Evolutionary conservation across 345 rosid genomes (phyloP).

Genomic region (Eucalyptus guilfoylei): DNA sequence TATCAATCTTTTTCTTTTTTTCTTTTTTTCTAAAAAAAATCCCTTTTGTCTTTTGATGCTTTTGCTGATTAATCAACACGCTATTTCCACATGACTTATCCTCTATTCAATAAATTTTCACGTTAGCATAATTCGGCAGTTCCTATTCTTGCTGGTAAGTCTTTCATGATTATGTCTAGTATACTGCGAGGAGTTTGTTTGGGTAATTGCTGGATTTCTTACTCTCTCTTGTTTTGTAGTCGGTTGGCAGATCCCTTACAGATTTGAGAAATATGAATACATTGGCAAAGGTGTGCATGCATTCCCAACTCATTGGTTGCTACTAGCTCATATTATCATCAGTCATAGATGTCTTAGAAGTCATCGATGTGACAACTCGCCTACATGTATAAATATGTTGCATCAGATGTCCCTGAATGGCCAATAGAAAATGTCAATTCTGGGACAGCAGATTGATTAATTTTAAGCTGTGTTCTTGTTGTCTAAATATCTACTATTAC

Average conservation of each 20-base stretch:
- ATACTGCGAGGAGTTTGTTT: neutral
- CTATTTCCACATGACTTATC: neutral
- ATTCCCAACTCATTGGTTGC: neutral
- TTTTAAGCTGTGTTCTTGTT: too few species aligned
- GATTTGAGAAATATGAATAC: too few species aligned
- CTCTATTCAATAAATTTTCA: neutral
- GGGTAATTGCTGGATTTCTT: neutral
- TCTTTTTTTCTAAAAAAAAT: too few species aligned
- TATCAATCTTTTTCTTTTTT: neutral
- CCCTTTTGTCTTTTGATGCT: neutral
- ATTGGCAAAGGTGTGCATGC: too few species aligned
- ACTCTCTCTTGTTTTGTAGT: conserved; percentile 30
- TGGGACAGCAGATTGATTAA: too few species aligned
- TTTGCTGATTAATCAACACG: neutral
- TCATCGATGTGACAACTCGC: neutral
- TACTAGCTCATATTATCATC: too few species aligned
- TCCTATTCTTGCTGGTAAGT: neutral
- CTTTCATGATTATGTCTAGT: neutral
- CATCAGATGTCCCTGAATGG: too few species aligned
- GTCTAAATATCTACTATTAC: too few species aligned
- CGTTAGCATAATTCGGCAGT: neutral
- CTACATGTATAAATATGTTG: too few species aligned
- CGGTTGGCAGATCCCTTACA: conserved; percentile 20
- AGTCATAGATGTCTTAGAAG: neutral
- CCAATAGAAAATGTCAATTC: too few species aligned